Conservation (phyloP, 768 basidiomycete species). For the Xerocomus potaroensis region DNA sequence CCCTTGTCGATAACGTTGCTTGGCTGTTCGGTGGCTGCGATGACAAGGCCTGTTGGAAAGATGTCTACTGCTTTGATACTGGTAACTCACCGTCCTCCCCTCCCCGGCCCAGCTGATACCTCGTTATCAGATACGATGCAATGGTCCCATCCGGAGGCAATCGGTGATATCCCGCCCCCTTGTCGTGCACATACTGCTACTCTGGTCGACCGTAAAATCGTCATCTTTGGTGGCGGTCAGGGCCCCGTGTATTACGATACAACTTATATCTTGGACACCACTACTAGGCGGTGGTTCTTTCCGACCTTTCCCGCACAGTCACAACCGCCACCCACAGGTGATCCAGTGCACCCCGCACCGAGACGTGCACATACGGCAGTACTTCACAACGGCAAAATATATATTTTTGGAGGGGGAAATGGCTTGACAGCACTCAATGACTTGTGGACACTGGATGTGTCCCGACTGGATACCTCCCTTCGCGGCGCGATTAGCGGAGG, state of each 20-base stretch:
- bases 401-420: slow-evolving; percentile 93
- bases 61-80: slow-evolving; percentile 82
- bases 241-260: slow-evolving; percentile 79
- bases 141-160: slow-evolving; percentile 75
- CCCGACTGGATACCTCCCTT: slow-evolving; percentile 31
- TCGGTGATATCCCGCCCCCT: slow-evolving; percentile 77
- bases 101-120: not conserved
- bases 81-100: slow-evolving; percentile 38
- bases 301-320: slow-evolving; percentile 34
- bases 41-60: slow-evolving; percentile 66
- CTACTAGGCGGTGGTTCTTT: slow-evolving; percentile 59
- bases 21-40: slow-evolving; percentile 93
- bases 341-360: slow-evolving; percentile 46
- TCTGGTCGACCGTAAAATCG: slow-evolving; percentile 71
- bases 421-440: slow-evolving; percentile 88
- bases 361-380: slow-evolving; percentile 89
- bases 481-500: slow-evolving; percentile 8
- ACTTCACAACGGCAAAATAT: slow-evolving; percentile 63
- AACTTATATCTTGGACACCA: slow-evolving; percentile 79
- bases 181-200: slow-evolving; percentile 88
- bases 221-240: slow-evolving; percentile 86
- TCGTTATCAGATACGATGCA: slow-evolving; percentile 70
- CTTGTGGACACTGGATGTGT: slow-evolving; percentile 81
- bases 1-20: slow-evolving; percentile 73
- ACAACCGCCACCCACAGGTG: slow-evolving; percentile 2